Base-by-base conservation (phyloP, 495 filamentous ascomycete species). In the Penicillium parvum region DNA sequence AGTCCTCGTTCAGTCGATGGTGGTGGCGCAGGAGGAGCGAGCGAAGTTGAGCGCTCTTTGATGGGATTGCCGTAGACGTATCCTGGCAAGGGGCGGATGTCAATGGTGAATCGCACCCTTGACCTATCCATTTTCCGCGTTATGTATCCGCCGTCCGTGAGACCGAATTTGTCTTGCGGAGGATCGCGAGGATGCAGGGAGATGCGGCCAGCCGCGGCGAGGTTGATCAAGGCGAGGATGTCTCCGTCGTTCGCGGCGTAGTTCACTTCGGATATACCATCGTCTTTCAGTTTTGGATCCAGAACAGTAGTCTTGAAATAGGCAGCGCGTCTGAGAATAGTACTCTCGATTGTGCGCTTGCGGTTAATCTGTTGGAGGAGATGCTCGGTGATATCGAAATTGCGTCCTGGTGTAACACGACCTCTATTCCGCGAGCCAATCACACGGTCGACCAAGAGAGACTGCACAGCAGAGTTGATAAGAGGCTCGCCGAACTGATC, bases 81-180 rank as follows among this genome's bases (percentile, higher is more conserved):
- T 1, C 45, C 57, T 2, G 63, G 57, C n/a, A 57, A 47, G 0
- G 84, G 83, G 5, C 57, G 51, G 15, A 87, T 53, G 7, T 80
- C 74, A 17, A 90, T 59, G 3, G 74, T 58, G 59, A 89, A 92
- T 47, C 75, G 58, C 2, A 83, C 67, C 9, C 74, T 72, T 27
- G 70, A 62, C 45, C 82, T 87, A 35, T 88, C 80, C 58, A 89
- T 85, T 37, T 78, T 72, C 14, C 81, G 66, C 1, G 82, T 84
- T 41, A 83, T 72, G 57, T 95, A 94, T 66, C 80, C 75, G 3
- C 79, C 81, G 33, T 86, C 79, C 20, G 59, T 71, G 10, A 90
- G 77, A 18, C 90, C 90, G 62, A 83, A 87, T 42, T 81, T 79
- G 43, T 85, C 78, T 35, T 77, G 65, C 0, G 83, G 84, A 3